Evolutionary conservation across 2,329 filamentous ascomycete species (phyloP).

Genomic region (Fusarium proliferatum): DNA sequence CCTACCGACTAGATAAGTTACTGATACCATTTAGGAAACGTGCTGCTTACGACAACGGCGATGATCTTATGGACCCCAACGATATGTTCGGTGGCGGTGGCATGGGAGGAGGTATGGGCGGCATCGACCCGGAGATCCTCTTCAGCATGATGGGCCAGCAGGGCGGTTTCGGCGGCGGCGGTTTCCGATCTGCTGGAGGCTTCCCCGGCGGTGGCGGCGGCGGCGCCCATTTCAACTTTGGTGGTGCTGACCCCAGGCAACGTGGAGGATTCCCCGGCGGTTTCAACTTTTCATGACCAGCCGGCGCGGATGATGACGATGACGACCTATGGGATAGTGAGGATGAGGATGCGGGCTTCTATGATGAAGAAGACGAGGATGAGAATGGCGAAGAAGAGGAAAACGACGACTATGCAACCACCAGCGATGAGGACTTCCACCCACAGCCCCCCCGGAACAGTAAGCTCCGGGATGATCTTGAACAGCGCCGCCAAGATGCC

Average conservation of each 20-base stretch:
- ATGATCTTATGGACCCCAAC: conserved; percentile 86
- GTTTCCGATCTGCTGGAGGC: conserved; percentile 63
- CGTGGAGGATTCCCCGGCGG: conserved; percentile 53
- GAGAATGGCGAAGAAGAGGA: conserved; percentile 40
- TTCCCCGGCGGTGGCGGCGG: conserved; percentile 61
- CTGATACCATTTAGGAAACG: conserved; percentile 74
- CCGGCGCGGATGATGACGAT: conserved; percentile 52
- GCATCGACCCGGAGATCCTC: conserved; percentile 80
- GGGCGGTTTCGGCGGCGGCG: conserved; percentile 66
- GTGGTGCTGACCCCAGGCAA: conserved; percentile 50
- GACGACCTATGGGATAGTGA: conserved; percentile 49
- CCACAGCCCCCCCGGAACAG: conserved; percentile 30
- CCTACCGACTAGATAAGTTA: neutral
- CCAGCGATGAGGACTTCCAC: conserved; percentile 34
- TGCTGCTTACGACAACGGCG: conserved; percentile 89
- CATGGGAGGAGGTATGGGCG: conserved; percentile 73
- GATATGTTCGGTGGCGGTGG: conserved; percentile 83
- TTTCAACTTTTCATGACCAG: conserved; percentile 62
- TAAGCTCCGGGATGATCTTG: conserved; percentile 46
- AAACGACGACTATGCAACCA: conserved; percentile 41
- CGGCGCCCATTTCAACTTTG: conserved; percentile 70
- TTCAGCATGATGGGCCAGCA: conserved; percentile 86
- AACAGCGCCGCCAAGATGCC: conserved; percentile 49
- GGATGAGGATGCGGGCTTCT: conserved; percentile 45
- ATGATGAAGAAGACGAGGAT: conserved; percentile 40